Base-by-base conservation (phyloP, 2,329 filamentous ascomycete species). In the Coniochaeta sp. region DNA sequence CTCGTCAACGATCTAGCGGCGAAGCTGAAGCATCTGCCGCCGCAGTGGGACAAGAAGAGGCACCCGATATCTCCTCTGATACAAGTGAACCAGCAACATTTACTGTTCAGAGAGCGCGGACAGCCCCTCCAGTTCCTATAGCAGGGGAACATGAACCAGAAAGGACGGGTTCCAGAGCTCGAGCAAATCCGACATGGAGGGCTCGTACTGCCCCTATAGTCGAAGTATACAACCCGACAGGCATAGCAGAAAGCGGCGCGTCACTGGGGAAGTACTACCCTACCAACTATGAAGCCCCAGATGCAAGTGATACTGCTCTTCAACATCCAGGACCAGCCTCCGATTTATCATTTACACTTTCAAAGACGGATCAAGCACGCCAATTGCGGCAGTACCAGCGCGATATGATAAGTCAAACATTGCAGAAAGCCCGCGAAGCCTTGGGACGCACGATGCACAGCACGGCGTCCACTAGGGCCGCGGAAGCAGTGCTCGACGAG, bases 191-290 rank as follows among this genome's bases (percentile, higher is more conserved):
- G 12, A 7, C 47, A 17, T 52, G 47, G 47, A 52, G 54, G 24
- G 22, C 33, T 24, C 54, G 31, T n/a, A 57, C 54, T 22, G 54
- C 54, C 12, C 54, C 54, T 17, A 16, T 57, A 57, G 54, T 57
- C 17, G 54, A 38, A 19, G 47, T 24, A 4, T 83, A 82, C 62
- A 73, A 80, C 34, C 79, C 81, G 7, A 77, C 76, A 28, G 81
- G 80, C 1, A 73, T 78, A 40, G 76, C 79, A 57, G 77, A 78
- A 40, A 76, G 71, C 38, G 71, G 76, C 4, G 71, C 84, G 34
- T 81, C 83, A 0, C 75, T 85, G 71, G 84, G 84, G 26, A 87
- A 86, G 71, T 87, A 87, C 66, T 85, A 87, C 61, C 84, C 84
- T 0, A 80, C 82, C 28, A 86, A 86, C 70, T 87, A 85, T 58